A percentile compares a stretch with the other conserved stretches of the same genome.
These are phyloP conservation scores for Fragilaria crotonensis DNA, from an alignment of 108 stramenopile species.

Conservation along the genomic window DNA sequence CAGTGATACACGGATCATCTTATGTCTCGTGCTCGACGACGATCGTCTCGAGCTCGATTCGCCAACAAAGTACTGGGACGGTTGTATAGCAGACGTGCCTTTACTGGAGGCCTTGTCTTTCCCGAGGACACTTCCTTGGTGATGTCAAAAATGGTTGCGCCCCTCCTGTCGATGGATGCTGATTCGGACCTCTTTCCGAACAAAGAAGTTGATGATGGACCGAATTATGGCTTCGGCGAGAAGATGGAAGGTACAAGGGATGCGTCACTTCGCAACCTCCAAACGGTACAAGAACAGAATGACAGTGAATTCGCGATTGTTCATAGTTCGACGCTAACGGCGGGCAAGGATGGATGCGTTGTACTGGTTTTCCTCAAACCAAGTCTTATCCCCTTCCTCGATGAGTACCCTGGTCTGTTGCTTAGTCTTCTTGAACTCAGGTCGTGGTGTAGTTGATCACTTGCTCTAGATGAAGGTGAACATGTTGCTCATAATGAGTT, in stretches of 20 bases:
- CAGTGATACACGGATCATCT: slow-evolving; percentile 8
- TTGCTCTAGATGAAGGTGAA: too few species aligned
- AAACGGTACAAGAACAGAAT: slow-evolving; percentile 38
- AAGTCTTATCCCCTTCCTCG: slow-evolving; percentile 67
- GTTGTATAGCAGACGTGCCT: slow-evolving; percentile 68
- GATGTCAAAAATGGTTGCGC: slow-evolving; percentile 85
- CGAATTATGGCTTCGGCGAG: slow-evolving; percentile 40
- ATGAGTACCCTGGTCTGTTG: slow-evolving; percentile 75
- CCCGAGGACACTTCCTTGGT: slow-evolving; percentile 76
- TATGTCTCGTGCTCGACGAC: slow-evolving; percentile 19
- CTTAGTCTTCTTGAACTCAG: slow-evolving; percentile 84
- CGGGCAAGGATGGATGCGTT: slow-evolving; percentile 81
- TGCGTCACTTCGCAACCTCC: neutral
- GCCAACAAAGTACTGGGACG: slow-evolving; percentile 79
- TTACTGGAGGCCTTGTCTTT: slow-evolving; percentile 69
- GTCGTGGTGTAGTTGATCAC: slow-evolving; percentile 73
- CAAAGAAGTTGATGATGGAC: slow-evolving; percentile 4
- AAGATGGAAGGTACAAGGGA: slow-evolving; percentile 22
- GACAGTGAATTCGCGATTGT: slow-evolving; percentile 32
- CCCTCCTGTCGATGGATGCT: slow-evolving; percentile 38
- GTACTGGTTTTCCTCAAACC: slow-evolving; percentile 66
- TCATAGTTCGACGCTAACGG: slow-evolving; percentile 80
- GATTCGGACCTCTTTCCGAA: slow-evolving; percentile 17
- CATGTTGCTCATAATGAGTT: too few species aligned
- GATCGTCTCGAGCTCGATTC: slow-evolving; percentile 57